A percentile compares a stretch with the other conserved stretches of the same genome.
These are phyloP conservation scores for Gossypium bickii DNA, from an alignment of 345 rosid species.

Conservation along the genomic window DNA sequence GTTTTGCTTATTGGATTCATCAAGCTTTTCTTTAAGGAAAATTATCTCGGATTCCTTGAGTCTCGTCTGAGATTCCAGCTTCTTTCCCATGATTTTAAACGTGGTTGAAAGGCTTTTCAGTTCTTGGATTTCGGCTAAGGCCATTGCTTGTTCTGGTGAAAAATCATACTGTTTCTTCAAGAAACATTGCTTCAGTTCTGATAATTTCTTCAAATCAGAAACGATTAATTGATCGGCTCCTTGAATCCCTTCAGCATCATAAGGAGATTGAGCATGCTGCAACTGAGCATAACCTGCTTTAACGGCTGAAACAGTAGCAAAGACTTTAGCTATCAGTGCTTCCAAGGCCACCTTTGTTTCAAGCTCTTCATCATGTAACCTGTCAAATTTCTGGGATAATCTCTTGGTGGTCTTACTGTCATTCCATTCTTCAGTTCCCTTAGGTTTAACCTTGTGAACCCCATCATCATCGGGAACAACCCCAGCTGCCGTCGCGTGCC, in stretches of 20 bases:
- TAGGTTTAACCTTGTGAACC: conserved; percentile 38
- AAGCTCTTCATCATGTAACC: conserved; percentile 36
- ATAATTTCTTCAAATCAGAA: conserved; percentile 57
- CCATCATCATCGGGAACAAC: conserved; percentile 57
- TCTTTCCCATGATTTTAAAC: conserved; percentile 59
- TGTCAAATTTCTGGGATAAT: conserved; percentile 41
- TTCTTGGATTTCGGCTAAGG: conserved; percentile 72
- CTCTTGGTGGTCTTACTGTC: conserved; percentile 20
- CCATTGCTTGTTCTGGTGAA: conserved; percentile 47
- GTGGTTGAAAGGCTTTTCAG: conserved; percentile 57
- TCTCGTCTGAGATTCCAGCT: conserved; percentile 63
- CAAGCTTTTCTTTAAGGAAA: conserved; percentile 56
- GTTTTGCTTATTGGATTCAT: conserved; percentile 46
- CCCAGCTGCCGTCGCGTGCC: conserved; percentile 45
- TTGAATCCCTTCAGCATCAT: conserved; percentile 68
- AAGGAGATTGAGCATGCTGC: conserved; percentile 81
- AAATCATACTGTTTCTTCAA: conserved; percentile 68
- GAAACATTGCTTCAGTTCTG: conserved; percentile 74
- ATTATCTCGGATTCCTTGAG: conserved; percentile 75
- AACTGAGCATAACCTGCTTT: conserved; percentile 78
- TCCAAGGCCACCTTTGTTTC: conserved; percentile 43
- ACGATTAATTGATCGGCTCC: conserved; percentile 58
- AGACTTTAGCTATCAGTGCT: conserved; percentile 67
- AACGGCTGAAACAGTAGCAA: conserved; percentile 66
- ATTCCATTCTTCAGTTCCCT: conserved; percentile 32